Conservation (phyloP, 257 asterid genomes). For the Solanum gracilifrons region DNA sequence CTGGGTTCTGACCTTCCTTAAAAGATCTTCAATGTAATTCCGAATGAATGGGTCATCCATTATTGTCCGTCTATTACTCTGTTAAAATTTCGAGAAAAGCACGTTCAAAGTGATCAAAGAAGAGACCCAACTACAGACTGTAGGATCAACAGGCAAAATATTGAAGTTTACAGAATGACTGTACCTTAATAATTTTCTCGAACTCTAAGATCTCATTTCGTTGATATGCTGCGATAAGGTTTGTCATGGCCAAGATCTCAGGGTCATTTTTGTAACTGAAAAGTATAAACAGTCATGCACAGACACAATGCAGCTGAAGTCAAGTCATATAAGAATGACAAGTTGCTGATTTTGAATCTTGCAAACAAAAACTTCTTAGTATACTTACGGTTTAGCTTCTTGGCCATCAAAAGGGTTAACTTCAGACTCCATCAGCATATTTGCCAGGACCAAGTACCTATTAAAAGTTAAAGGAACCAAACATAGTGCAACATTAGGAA, state of each 20-base stretch:
- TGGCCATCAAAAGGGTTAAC: constrained; percentile 99
- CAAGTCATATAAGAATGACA: not conserved
- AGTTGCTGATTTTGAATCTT: not conserved
- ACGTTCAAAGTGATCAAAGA: not conserved
- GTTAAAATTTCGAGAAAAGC: constrained; percentile 3
- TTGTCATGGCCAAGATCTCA: constrained; percentile 95
- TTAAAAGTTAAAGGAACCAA: not conserved
- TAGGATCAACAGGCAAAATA: not conserved
- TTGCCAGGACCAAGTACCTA: constrained; percentile 91
- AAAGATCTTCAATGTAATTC: constrained; percentile 92
- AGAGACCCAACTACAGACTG: not conserved
- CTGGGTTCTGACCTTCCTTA: constrained; percentile 92
- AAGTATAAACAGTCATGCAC: not conserved
- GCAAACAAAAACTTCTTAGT: not conserved
- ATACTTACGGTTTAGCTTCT: constrained; percentile 84
- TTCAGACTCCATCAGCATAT: constrained; percentile 98
- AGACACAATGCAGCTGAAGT: not conserved
- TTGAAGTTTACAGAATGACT: not conserved
- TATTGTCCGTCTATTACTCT: constrained; percentile 95
- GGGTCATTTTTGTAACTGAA: constrained; percentile 88
- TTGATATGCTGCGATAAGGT: constrained; percentile 93
- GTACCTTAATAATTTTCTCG: constrained; percentile 89
- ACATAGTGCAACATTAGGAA: not conserved
- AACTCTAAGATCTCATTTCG: constrained; percentile 93
- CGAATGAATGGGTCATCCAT: constrained; percentile 97